Conservation (phyloP, 2,329 filamentous ascomycete species). For the Sphaerostilbella broomeana region DNA sequence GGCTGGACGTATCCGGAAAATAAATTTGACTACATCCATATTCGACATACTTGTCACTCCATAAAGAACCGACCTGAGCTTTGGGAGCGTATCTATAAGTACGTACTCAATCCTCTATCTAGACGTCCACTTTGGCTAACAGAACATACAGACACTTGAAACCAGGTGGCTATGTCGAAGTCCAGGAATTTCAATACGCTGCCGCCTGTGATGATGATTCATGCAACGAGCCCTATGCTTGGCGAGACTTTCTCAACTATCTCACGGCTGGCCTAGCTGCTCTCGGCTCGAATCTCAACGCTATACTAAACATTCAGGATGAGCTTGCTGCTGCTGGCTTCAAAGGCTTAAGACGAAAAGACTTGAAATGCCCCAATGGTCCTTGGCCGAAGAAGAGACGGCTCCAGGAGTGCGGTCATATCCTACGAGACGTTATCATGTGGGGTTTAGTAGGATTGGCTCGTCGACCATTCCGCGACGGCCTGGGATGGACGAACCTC, state of each 20-base stretch:
- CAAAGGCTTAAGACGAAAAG: conserved; percentile 31
- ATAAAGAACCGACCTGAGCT: conserved; percentile 36
- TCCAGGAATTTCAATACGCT: conserved; percentile 40
- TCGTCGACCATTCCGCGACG: conserved; percentile 32
- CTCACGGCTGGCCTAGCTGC: conserved; percentile 34
- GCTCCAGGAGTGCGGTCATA: conserved; percentile 39
- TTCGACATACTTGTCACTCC: conserved; percentile 41
- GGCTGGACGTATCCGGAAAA: conserved; percentile 42
- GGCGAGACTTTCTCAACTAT: conserved; percentile 39
- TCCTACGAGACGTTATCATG: conserved; percentile 37
- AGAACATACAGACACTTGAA: conserved; percentile 37
- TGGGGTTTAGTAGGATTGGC: conserved; percentile 35
- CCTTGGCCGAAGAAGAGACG: conserved; percentile 39
- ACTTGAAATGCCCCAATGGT: conserved; percentile 43
- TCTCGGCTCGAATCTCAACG: conserved; percentile 37
- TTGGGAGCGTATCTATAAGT: conserved; percentile 38
- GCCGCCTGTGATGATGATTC: conserved; percentile 40
- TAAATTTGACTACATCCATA: conserved; percentile 43
- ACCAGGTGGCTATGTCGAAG: conserved; percentile 45
- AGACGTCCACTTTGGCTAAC: not conserved
- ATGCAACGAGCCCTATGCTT: conserved; percentile 38
- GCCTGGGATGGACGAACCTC: conserved; percentile 33
- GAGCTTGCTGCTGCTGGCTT: conserved; percentile 38
- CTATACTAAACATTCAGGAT: conserved; percentile 29
- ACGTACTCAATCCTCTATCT: conserved; percentile 13